Evolutionary conservation across 1,284 basidiomycete genomes (phyloP), one percentile per base, ranked within the genome.

Genomic region (Jaminaea rosea): DNA sequence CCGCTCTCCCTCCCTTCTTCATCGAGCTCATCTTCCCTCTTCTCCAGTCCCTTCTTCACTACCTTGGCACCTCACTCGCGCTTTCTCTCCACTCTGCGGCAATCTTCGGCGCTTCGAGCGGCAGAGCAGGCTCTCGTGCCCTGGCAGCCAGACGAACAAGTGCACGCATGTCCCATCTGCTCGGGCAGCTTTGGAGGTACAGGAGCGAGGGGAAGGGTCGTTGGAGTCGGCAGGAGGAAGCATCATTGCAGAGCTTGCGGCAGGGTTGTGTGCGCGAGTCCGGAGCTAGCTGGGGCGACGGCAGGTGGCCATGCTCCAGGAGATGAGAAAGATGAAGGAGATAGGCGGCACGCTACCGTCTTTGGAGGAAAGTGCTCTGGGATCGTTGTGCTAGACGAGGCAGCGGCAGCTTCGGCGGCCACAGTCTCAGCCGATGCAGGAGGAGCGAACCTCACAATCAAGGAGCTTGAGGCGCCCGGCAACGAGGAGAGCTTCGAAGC

Each of bases 191-290:
- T 98, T 1, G 87, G 88, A 0, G 93, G 90, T 56, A n/a, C n/a
- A n/a, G n/a, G n/a, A n/a, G n/a, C n/a, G n/a, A n/a, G n/a, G n/a
- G n/a, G n/a, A 23, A 42, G 24, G 39, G 39, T 23, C 19, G 19
- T 42, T 23, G 39, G 39, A 15, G 19, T 42, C 4, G 39, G 39
- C 23, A 17, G 39, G 24, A 83, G 93, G 15, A 94, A 94, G 76
- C 93, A 98, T 65, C 93, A 98, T 72, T 98, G 93, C 75, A 84
- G 94, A 8, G 78, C 97, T 5, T 98, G 93, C 63, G 93, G 93
- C 0, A 80, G 85, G 36, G 87, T 97, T 42, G 84, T 97, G 2
- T 98, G 93, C 69, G 87, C 92, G 0, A 79, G 94, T 2, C 90
- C 91, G 0, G 79, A 85, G 1, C 88, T 75, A 39, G n/a, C 66